Conservation (phyloP, 1,139 yeast species). For the Zygotorulaspora mrakii region DNA sequence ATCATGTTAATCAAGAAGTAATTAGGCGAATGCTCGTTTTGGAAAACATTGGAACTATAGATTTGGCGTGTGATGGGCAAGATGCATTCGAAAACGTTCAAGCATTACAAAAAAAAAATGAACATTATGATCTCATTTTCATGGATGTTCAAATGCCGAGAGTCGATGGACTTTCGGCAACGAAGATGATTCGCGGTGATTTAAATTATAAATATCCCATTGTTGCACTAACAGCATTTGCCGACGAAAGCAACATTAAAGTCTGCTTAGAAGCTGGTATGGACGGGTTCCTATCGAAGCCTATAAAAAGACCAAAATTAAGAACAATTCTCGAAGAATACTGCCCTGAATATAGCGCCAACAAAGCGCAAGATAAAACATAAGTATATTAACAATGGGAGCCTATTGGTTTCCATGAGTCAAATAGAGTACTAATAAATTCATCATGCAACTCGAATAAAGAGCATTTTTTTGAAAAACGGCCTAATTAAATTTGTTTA, state of each 20-base stretch:
- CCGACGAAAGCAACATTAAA: conserved; percentile 78
- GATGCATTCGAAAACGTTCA: conserved; percentile 71
- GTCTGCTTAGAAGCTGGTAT: conserved; percentile 80
- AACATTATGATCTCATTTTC: conserved; percentile 66
- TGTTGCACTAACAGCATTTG: conserved; percentile 91
- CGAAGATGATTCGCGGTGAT: conserved; percentile 64
- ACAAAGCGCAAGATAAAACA: no score
- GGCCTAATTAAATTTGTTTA: conserved; percentile 15
- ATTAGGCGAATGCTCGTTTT: conserved; percentile 76
- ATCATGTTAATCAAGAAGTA: conserved; percentile 85
- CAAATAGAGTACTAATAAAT: no score
- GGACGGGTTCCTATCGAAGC: conserved; percentile 85
- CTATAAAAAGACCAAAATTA: conserved; percentile 69
- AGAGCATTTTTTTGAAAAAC: conserved; percentile 8
- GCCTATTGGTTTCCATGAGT: no score
- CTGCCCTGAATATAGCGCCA: no score
- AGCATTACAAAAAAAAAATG: conserved; percentile 40
- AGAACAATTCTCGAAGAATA: conserved; percentile 44
- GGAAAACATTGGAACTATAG: conserved; percentile 70
- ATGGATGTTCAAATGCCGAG: conserved; percentile 99
- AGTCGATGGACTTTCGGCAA: conserved; percentile 81
- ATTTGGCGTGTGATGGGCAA: conserved; percentile 84
- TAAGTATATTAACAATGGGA: no score
- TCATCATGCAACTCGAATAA: conserved; percentile 2
- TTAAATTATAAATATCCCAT: conserved; percentile 69